Conservation (phyloP, 2,329 filamentous ascomycete species). For the Cryphonectria parasitica region DNA sequence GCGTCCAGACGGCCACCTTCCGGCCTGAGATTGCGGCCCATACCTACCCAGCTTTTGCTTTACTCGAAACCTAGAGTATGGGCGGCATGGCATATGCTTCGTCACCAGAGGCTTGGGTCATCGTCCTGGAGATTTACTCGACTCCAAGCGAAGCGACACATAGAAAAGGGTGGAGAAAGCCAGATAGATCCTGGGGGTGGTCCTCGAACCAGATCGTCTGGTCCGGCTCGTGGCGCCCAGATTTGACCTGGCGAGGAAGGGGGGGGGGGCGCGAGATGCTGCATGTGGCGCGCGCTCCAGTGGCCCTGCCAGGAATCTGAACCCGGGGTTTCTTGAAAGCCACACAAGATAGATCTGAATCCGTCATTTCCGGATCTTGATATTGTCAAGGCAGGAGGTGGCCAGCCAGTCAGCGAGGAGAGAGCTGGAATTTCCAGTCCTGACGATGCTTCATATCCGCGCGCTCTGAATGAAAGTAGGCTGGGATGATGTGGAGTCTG, state of each 20-base stretch:
- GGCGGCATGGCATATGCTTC: not conserved
- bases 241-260: not conserved
- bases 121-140: not conserved
- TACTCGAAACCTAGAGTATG: not conserved
- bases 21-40: not conserved
- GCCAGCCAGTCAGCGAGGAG: slow-evolving; percentile 15
- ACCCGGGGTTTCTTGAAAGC: not conserved
- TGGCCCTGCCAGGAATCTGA: slow-evolving; percentile 10
- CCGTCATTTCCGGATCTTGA: not conserved
- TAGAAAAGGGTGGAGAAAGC: not conserved
- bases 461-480: not conserved
- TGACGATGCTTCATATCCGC: not conserved
- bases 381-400: not conserved
- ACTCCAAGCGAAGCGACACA: not conserved
- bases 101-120: not conserved
- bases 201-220: slow-evolving; percentile 3
- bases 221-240: not conserved
- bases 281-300: slow-evolving; percentile 26
- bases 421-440: not conserved
- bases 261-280: not conserved
- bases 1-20: not conserved
- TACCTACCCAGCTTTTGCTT: not conserved
- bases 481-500: not conserved
- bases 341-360: not conserved
- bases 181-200: not conserved